Percentiles rank a stretch among this genome's conserved stretches.
Evolutionary conservation across 2,329 filamentous ascomycete species (phyloP).

Genomic region (Cercospora canescens): DNA sequence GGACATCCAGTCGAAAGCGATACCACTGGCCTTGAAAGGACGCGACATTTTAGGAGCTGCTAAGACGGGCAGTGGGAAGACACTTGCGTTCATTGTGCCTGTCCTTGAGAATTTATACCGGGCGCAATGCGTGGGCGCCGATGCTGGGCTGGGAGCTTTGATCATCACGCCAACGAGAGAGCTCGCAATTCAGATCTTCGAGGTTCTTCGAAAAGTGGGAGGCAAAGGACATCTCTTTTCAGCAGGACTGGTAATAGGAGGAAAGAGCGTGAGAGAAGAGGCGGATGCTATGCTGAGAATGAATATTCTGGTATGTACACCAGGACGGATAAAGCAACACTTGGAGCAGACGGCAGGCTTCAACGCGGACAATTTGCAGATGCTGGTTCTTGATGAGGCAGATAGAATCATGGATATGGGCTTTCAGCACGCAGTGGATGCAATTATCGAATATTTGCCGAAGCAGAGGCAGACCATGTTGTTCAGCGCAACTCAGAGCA

Average conservation of each 20-base stretch:
- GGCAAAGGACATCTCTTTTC: slow-evolving; percentile 82
- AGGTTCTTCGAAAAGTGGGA: slow-evolving; percentile 87
- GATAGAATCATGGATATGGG: slow-evolving; percentile 98
- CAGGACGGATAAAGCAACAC: slow-evolving; percentile 92
- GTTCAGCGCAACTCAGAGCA: slow-evolving; percentile 95
- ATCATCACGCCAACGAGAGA: slow-evolving; percentile 94
- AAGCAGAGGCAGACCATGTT: slow-evolving; percentile 84
- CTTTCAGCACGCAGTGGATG: slow-evolving; percentile 86
- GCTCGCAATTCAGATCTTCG: slow-evolving; percentile 94
- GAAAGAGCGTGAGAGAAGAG: slow-evolving; percentile 86
- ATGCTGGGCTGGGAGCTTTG: slow-evolving; percentile 82
- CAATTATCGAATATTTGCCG: slow-evolving; percentile 88
- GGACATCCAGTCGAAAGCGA: slow-evolving; percentile 87
- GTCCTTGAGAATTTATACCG: slow-evolving; percentile 91
- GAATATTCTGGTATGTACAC: slow-evolving; percentile 97
- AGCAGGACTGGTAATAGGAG: slow-evolving; percentile 89
- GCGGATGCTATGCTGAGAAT: slow-evolving; percentile 81
- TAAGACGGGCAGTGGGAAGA: slow-evolving; percentile 95
- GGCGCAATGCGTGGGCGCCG: slow-evolving; percentile 82
- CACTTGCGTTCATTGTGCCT: slow-evolving; percentile 86
- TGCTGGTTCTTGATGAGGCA: slow-evolving; percentile 92
- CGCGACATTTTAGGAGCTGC: slow-evolving; percentile 89
- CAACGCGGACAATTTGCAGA: slow-evolving; percentile 85
- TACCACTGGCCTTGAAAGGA: slow-evolving; percentile 82
- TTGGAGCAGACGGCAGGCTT: slow-evolving; percentile 90